Base-by-base conservation (phyloP, 2,329 filamentous ascomycete genomes). In the Aspergillus sp. region DNA sequence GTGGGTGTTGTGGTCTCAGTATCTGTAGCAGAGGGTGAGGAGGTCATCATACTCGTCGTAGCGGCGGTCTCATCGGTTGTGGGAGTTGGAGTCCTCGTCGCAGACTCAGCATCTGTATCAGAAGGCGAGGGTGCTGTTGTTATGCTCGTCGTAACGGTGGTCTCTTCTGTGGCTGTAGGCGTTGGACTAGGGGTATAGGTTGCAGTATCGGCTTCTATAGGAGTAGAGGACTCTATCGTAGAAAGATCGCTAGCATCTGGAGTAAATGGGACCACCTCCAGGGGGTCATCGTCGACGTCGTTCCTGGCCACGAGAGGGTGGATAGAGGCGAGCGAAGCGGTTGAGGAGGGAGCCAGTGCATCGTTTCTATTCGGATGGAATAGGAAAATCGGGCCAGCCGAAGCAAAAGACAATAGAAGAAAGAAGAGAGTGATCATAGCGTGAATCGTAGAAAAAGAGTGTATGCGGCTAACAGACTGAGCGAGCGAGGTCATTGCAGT, bases 371-470 rank as follows among this genome's bases (percentile, higher is more conserved):
- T 44, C 27, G 45, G 51, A 40, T 55, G 33, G 41, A 61, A 62
- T 39, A 62, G 66, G 58, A 62, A 58, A 49, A 73, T 70, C 62
- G 70, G 70, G 33, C 64, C 56, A 55, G 62, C 62, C 61, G 59
- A 59, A 49, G 56, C 63, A 50, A 49, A n/a, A 14, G 45, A 49
- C 25, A 56, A 41, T 23, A 63, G 15, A 15, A 56, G 48, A 55
- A 49, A 49, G 21, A 63, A 35, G 40, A 58, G 40, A 23, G 58
- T 17, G 15, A 45, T 17, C 53, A 59, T 53, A 14, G 15, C 47
- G n/a, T 51, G 21, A 50, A 52, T 35, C 4, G 23, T 40, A 46
- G 33, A 14, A 44, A 62, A 57, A 48, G 61, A 61, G 43, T 25
- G 57, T 25, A 52, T 9, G 37, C 23, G 23, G 49, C 53, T 43